Conservation (phyloP, 495 filamentous ascomycete genomes). For the Aspergillus homomorphus region DNA sequence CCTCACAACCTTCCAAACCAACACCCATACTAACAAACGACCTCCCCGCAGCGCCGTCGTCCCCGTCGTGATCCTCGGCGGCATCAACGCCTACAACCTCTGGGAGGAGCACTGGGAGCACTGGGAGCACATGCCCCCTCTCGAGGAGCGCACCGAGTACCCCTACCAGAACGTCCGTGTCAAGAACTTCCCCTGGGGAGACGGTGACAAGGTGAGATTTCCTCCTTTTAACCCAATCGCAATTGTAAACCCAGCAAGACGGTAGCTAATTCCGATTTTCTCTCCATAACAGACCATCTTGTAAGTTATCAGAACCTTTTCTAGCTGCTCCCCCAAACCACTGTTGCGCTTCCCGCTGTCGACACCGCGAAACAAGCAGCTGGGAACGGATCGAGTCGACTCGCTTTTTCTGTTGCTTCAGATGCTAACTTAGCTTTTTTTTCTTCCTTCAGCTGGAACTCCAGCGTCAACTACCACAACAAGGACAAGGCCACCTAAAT, state of each 20-base stretch:
- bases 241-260: slow-evolving; percentile 30
- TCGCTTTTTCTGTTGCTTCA: background rate
- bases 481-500: slow-evolving; percentile 68
- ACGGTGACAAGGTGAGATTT: slow-evolving; percentile 86
- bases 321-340: background rate
- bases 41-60: slow-evolving; percentile 58
- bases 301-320: slow-evolving; percentile 49
- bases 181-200: slow-evolving; percentile 88
- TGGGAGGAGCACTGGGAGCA: slow-evolving; percentile 98
- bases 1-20: background rate
- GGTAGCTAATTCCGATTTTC: background rate
- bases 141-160: slow-evolving; percentile 87
- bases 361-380: background rate
- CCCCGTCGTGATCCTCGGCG: slow-evolving; percentile 65
- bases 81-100: slow-evolving; percentile 78
- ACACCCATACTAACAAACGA: slow-evolving; percentile 14
- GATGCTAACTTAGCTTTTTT: slow-evolving; percentile 22
- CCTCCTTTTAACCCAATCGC: background rate
- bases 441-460: slow-evolving; percentile 90
- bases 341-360: background rate
- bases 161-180: slow-evolving; percentile 89
- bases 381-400: background rate
- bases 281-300: slow-evolving; percentile 57
- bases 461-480: slow-evolving; percentile 93
- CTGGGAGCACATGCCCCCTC: slow-evolving; percentile 77